A percentile compares a stretch with the other conserved stretches of the same genome.
phyloP scores from a whole-genome alignment of 495 filamentous ascomycete species.

The Saxispiralis lemnorum region DNA sequence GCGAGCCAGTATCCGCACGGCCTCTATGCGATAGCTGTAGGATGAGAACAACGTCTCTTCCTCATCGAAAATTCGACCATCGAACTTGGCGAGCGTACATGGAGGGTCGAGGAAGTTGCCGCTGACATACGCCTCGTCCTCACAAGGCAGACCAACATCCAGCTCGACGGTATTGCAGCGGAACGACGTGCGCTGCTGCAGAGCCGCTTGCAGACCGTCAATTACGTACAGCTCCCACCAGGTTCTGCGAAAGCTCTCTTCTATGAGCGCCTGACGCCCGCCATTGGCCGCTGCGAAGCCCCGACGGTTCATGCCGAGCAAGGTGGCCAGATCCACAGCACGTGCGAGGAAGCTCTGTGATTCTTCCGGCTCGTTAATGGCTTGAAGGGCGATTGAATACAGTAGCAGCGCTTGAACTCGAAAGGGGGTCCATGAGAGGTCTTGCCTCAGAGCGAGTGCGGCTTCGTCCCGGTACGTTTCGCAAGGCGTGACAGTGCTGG shows the following conservation, averaged over 20 bases:
- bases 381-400: slow-evolving; percentile 60
- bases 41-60: slow-evolving; percentile 56
- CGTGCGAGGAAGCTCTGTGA: slow-evolving; percentile 46
- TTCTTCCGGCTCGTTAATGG: slow-evolving; percentile 47
- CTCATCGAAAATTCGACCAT: slow-evolving; percentile 45
- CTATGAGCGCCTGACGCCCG: slow-evolving; percentile 35
- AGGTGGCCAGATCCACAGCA: slow-evolving; percentile 52
- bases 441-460: background rate
- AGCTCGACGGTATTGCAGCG: slow-evolving; percentile 21
- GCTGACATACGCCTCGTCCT: slow-evolving; percentile 45
- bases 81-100: slow-evolving; percentile 49
- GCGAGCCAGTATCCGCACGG: slow-evolving; percentile 46
- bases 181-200: slow-evolving; percentile 21
- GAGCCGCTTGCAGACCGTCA: slow-evolving; percentile 39
- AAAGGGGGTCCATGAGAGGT: slow-evolving; percentile 9
- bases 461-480: slow-evolving; percentile 23
- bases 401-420: slow-evolving; percentile 59
- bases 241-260: slow-evolving; percentile 66
- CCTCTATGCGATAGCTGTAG: slow-evolving; percentile 53
- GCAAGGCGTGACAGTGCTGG: slow-evolving; percentile 36
- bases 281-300: slow-evolving; percentile 32
- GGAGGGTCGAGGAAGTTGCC: slow-evolving; percentile 36
- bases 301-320: slow-evolving; percentile 54
- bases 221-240: slow-evolving; percentile 86
- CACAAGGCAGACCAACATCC: slow-evolving; percentile 46